These are phyloP conservation scores for Phytopythium delawarense DNA, from an alignment of 352 stramenopile species.

Conservation along the genomic window DNA sequence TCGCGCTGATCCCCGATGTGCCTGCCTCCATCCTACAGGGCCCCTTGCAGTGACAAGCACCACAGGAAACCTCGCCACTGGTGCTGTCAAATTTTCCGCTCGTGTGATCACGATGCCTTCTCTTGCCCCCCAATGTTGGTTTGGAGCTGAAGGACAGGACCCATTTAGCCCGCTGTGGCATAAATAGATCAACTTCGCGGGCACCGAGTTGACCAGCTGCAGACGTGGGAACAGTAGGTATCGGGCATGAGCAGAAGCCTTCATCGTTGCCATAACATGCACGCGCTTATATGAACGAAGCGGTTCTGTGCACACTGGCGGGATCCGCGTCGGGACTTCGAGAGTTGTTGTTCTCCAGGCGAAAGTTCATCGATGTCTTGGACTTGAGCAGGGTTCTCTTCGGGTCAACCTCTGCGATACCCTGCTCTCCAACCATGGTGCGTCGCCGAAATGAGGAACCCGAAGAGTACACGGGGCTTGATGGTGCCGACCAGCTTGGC, in stretches of 20 bases:
- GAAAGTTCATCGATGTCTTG: constrained; percentile 1
- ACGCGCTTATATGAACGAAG: not conserved
- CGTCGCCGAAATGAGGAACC: not conserved
- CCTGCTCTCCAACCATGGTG: not conserved
- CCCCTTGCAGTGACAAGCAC: not conserved
- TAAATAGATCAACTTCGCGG: not conserved
- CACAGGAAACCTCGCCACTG: not conserved
- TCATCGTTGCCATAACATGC: not conserved
- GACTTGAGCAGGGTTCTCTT: constrained; percentile 2
- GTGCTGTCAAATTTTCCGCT: not conserved
- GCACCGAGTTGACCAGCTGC: not conserved
- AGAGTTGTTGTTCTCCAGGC: not conserved
- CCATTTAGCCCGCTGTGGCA: not conserved
- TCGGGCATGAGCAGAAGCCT: too few species aligned
- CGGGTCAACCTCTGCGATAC: not conserved
- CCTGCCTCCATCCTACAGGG: not conserved
- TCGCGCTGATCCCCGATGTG: not conserved
- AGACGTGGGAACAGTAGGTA: not conserved
- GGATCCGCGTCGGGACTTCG: not conserved
- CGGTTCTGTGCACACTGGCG: not conserved
- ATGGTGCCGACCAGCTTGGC: not conserved
- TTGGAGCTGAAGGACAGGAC: not conserved
- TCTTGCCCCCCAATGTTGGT: too few species aligned
- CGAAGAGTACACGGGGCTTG: not conserved
- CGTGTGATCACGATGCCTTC: too few species aligned